These are phyloP conservation scores for Hericium erinaceus DNA, from an alignment of 768 basidiomycete species.

Conservation along the genomic window DNA sequence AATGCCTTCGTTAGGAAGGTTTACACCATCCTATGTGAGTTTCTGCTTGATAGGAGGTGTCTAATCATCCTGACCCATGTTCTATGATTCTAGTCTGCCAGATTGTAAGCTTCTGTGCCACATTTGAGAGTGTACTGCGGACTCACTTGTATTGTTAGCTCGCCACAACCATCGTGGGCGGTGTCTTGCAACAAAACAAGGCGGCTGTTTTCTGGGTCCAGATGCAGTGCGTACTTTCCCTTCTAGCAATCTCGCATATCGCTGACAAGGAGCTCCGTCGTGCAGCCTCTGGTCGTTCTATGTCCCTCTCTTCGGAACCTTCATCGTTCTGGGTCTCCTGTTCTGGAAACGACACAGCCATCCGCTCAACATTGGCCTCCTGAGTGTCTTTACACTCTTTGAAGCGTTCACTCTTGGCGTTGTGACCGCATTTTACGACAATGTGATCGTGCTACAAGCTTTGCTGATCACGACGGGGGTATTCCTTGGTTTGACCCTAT, in stretches of 20 bases:
- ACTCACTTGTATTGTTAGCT: constrained; percentile 26
- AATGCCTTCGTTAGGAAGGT: constrained; percentile 87
- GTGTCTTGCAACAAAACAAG: constrained; percentile 54
- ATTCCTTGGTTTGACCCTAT: constrained; percentile 88
- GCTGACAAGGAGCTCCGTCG: not conserved
- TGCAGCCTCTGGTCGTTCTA: constrained; percentile 72
- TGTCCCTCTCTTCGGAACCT: constrained; percentile 66
- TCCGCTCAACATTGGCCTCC: constrained; percentile 78
- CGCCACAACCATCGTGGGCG: constrained; percentile 73
- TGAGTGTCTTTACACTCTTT: constrained; percentile 82
- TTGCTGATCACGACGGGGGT: constrained; percentile 87
- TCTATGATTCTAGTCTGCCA: constrained; percentile 44
- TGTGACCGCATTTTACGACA: constrained; percentile 68
- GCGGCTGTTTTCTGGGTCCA: constrained; percentile 62
- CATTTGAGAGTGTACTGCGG: not conserved
- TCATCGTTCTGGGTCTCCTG: constrained; percentile 70
- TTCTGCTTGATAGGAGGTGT: not conserved
- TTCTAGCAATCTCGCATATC: not conserved
- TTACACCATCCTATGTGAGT: constrained; percentile 81
- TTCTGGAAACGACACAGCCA: constrained; percentile 92
- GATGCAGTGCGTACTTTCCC: constrained; percentile 39
- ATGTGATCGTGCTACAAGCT: constrained; percentile 74
- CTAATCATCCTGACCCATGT: not conserved
- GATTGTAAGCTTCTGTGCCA: constrained; percentile 38
- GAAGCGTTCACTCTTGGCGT: constrained; percentile 90